phyloP scores from a whole-genome alignment of 768 basidiomycete genomes.

The Strobilomyces dryophilus region DNA sequence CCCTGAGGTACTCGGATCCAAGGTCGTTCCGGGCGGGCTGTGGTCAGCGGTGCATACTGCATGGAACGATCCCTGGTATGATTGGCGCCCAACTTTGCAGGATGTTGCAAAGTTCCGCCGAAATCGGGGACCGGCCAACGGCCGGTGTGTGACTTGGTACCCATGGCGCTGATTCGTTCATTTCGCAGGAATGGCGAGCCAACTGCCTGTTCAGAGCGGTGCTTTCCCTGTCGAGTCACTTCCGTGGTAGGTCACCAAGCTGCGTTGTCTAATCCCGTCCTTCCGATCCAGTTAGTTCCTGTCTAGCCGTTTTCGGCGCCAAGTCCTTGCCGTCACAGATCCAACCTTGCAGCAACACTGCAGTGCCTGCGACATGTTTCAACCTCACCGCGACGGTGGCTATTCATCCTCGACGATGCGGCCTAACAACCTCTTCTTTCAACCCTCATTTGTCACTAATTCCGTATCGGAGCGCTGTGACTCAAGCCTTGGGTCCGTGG shows the following conservation, averaged over 20 bases:
- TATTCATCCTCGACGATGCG: constrained; percentile 25
- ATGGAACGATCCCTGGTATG: neutral
- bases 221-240: constrained; percentile 8
- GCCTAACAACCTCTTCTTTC: constrained; percentile 27
- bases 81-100: constrained; percentile 12
- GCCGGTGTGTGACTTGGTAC: constrained; percentile 11
- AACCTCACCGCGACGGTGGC: constrained; percentile 33
- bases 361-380: constrained; percentile 35
- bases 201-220: constrained; percentile 22
- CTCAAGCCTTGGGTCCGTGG: constrained; percentile 12
- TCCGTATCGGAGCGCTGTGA: constrained; percentile 28
- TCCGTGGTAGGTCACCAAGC: constrained; percentile 12
- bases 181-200: constrained; percentile 22
- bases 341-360: constrained; percentile 22
- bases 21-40: constrained; percentile 10
- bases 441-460: constrained; percentile 24
- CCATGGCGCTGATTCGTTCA: constrained; percentile 23
- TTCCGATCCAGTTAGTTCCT: constrained; percentile 14
- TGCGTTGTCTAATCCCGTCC: constrained; percentile 19
- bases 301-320: constrained; percentile 24
- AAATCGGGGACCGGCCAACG: constrained; percentile 13
- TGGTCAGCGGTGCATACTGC: neutral
- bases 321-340: constrained; percentile 27
- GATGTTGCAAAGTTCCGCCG: constrained; percentile 15
- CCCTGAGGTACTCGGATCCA: neutral